Percentiles rank a stretch among this genome's conserved stretches.
These are phyloP conservation scores for Gaertneriomyces semiglobifer DNA, from an alignment of 192 early-diverging fungal species.

Conservation along the genomic window DNA sequence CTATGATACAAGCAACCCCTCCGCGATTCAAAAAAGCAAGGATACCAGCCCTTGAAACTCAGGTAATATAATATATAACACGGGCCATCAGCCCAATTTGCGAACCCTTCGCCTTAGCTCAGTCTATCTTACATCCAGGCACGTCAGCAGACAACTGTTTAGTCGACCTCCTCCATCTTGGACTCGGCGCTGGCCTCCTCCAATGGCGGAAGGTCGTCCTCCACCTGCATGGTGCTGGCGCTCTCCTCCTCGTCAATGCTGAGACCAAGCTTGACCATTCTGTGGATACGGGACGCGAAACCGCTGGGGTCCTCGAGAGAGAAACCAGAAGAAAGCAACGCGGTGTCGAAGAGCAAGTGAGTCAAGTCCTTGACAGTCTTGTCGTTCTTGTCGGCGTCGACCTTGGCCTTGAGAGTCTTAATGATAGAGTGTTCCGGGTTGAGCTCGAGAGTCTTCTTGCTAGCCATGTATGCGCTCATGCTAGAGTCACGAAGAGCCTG, in stretches of 20 bases:
- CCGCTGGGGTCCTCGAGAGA: slow-evolving; percentile 89
- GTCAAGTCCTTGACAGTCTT: slow-evolving; percentile 96
- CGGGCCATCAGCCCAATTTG: too few species aligned
- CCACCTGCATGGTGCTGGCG: slow-evolving; percentile 34
- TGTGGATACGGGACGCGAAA: slow-evolving; percentile 94
- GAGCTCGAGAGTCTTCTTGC: slow-evolving; percentile 98
- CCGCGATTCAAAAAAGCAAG: too few species aligned
- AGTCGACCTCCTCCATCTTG: slow-evolving; percentile 66
- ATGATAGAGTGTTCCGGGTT: slow-evolving; percentile 95
- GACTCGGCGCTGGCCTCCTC: slow-evolving; percentile 54
- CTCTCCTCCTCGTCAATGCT: slow-evolving; percentile 83
- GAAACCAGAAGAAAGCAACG: slow-evolving; percentile 97
- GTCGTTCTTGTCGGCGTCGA: slow-evolving; percentile 94
- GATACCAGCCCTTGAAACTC: too few species aligned
- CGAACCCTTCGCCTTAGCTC: too few species aligned
- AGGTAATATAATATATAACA: too few species aligned
- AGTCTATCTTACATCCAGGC: too few species aligned
- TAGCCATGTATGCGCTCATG: slow-evolving; percentile 99
- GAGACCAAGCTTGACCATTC: slow-evolving; percentile 99
- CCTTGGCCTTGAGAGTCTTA: slow-evolving; percentile 89
- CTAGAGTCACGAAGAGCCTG: slow-evolving; percentile 98
- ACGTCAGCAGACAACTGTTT: slow-evolving; percentile 16
- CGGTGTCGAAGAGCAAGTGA: slow-evolving; percentile 91
- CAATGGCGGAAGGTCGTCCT: slow-evolving; percentile 57
- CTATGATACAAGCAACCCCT: too few species aligned